These are phyloP conservation scores for Trichoderma virens DNA, from an alignment of 495 filamentous ascomycete species.

Conservation along the genomic window DNA sequence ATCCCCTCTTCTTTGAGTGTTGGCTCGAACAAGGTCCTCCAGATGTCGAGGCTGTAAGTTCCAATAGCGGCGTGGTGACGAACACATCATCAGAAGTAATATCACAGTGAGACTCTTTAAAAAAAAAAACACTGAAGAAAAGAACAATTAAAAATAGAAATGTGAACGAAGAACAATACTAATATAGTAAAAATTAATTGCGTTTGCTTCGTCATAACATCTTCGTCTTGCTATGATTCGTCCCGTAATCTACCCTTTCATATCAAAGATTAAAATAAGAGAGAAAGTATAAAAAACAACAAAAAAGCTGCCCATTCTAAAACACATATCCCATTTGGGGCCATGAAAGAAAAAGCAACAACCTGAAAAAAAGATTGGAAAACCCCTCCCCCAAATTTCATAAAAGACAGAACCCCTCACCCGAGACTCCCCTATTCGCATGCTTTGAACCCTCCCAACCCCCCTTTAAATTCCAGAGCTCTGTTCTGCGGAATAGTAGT, in stretches of 20 bases:
- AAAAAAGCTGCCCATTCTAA: too few species aligned
- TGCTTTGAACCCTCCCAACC: background rate
- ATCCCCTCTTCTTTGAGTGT: constrained; percentile 58
- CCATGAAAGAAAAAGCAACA: background rate
- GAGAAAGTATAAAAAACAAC: too few species aligned
- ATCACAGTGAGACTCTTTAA: too few species aligned
- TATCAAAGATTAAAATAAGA: too few species aligned
- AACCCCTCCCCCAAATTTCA: background rate
- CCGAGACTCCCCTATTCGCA: background rate
- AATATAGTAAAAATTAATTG: too few species aligned
- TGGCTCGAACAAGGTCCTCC: constrained; percentile 53
- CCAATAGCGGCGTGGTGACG: background rate
- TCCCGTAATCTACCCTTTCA: too few species aligned
- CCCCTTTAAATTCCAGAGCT: background rate
- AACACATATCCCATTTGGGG: background rate
- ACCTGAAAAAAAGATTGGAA: background rate
- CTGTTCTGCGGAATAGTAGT: too few species aligned
- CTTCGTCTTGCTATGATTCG: too few species aligned
- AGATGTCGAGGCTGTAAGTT: constrained; percentile 1
- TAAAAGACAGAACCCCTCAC: background rate
- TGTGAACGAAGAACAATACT: too few species aligned
- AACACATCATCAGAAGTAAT: background rate
- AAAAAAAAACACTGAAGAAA: too few species aligned
- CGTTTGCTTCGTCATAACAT: too few species aligned
- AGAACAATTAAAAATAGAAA: too few species aligned